Base-by-base conservation (phyloP, 768 basidiomycete genomes). In the Serendipita vermifera region DNA sequence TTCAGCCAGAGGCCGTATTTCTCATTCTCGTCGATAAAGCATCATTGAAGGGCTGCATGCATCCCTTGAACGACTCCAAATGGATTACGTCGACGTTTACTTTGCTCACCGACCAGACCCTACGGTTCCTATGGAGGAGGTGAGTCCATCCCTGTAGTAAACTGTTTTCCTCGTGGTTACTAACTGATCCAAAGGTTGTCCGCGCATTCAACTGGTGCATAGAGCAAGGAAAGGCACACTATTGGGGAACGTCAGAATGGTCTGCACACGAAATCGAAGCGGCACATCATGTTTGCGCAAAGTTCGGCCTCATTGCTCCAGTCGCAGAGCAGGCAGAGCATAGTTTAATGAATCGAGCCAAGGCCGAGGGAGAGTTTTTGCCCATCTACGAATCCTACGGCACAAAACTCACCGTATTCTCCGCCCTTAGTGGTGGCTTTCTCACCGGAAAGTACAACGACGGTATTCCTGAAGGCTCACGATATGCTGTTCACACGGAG, bases 381-480 rank as follows among this genome's bases (percentile, higher is more conserved):
- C 76, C 77, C 13, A 66, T 85, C 38, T 87, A 84, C 70, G 69
- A 74, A 62, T 81, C 83, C 62, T 83, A 87, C 65, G 72, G 72
- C 6, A 68, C 78, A 39, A 80, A 83, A 26, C 82, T 79, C 0
- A 89, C 83, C 14, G 80, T 83, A 14, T 91, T 77, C 71, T 85
- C 82, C 1, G 77, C 83, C 9, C 80, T 91, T 32, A 79, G 79
- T n/a, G 70, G 74, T 20, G 88, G 87, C 51, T 60, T 89, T 43
- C 74, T 89, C 24, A 89, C 86, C 11, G 87, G 87, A 53, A 87
- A 88, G 81, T 83, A 84, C 70, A 85, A 87, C 68, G 72, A 83
- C 58, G 83, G 85, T 24, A 74, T 90, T 63, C 88, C 88, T 1
- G 67, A 75, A 5, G 82, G 77, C 54, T 87, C 85, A 0, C 82